Evolutionary conservation across 768 basidiomycete genomes (phyloP), one percentile per base, ranked within the genome.

Genomic region (Russula foetens): DNA sequence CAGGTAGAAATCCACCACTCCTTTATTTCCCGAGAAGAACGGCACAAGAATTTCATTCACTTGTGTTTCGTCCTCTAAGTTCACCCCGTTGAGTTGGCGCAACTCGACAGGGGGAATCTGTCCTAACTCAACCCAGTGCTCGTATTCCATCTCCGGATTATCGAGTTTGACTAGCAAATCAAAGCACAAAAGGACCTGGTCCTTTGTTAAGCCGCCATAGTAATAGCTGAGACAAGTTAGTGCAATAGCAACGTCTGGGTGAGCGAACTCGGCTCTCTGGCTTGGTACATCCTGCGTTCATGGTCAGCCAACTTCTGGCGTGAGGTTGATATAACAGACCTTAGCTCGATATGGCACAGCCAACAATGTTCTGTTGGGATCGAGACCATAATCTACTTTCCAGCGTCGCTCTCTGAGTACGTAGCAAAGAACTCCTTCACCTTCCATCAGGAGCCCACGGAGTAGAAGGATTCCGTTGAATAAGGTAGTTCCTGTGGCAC

Each of bases 301-400:
- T 14, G 14, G 38, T 61, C 12, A 56, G 26, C 19, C 4, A 19
- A n/a, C 0, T n/a, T n/a, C 4, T 9, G 3, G 5, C 7, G 23
- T 19, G 9, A 53, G 17, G 21, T 52, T 8, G 4, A 35, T 28
- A 23, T 2, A 23, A 19, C 41, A 6, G 9, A 62, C 61, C 62
- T 69, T 82, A 0, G 81, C 81, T n/a, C 76, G 71, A 56, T 79
- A 82, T 0, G 81, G 81, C 0, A 82, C 80, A 1, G 81, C 80
- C 1, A 82, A 72, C 63, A 77, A 68, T 1, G 79, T 74, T 4
- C 81, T 74, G 7, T 48, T 61, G 2, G 64, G 65, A 49, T 77
- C 76, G 5, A 80, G 73, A 2, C 81, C 81, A 62, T 79, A 83
- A 47, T 82, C 76, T 0, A 82, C 81, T 31, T 81, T 67, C 79